Evolutionary conservation across 768 basidiomycete genomes (phyloP).

Genomic region (Dendrothele bispora): DNA sequence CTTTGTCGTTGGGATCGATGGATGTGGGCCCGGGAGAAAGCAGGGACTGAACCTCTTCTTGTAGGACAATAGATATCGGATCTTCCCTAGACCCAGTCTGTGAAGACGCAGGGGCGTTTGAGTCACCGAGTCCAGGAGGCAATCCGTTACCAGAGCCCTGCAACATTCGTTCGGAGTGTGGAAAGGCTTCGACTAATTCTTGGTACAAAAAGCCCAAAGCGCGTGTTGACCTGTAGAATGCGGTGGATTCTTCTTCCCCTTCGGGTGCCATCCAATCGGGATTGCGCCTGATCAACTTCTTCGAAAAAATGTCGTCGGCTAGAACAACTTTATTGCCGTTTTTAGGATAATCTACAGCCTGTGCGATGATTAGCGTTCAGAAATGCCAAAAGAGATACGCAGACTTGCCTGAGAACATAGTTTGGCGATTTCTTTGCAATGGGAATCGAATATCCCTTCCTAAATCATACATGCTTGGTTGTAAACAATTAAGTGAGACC

Average conservation of each 20-base stretch:
- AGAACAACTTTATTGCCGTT: constrained; percentile 67
- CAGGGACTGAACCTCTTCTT: constrained; percentile 23
- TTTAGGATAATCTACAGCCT: constrained; percentile 83
- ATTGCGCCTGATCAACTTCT: constrained; percentile 59
- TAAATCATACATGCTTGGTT: constrained; percentile 26
- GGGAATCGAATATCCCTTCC: constrained; percentile 60
- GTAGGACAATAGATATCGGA: constrained; percentile 36
- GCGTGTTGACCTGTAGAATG: constrained; percentile 70
- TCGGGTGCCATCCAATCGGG: constrained; percentile 82
- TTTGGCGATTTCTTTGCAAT: constrained; percentile 58
- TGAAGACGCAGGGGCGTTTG: too few species aligned
- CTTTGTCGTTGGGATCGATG: constrained; percentile 22
- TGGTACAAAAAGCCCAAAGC: constrained; percentile 77
- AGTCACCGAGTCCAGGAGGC: too few species aligned
- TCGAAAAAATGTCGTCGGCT: constrained; percentile 43
- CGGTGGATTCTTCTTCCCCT: constrained; percentile 48
- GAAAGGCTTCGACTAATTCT: constrained; percentile 32
- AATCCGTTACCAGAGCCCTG: neutral
- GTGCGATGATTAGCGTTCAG: constrained; percentile 16
- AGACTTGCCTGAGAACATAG: constrained; percentile 55
- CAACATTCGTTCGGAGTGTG: constrained; percentile 12
- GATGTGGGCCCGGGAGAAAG: neutral
- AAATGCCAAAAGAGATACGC: neutral
- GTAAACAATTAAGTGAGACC: neutral
- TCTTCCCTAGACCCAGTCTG: constrained; percentile 30